Conservation (phyloP, 345 rosid species). For the Ceriops decandra region DNA sequence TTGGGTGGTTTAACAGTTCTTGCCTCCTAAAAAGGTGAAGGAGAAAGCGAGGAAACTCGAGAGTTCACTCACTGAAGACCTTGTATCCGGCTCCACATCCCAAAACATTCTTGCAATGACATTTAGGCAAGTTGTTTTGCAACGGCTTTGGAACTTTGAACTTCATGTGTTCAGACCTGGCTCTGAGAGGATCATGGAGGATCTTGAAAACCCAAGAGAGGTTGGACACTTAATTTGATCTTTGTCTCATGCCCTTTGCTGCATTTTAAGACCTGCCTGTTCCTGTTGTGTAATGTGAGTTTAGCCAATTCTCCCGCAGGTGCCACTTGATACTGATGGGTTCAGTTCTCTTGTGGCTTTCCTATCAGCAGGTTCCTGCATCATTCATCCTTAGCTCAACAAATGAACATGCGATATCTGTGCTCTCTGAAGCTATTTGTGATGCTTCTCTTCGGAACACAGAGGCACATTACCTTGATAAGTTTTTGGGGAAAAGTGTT, state of each 20-base stretch:
- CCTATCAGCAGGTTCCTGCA: conserved; percentile 62
- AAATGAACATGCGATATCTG: conserved; percentile 54
- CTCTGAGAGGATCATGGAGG: conserved; percentile 58
- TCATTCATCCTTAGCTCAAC: conserved; percentile 60
- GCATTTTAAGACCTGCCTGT: conserved; percentile 3
- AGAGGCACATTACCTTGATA: conserved; percentile 46
- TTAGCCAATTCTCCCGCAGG: conserved; percentile 41
- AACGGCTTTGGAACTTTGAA: conserved; percentile 74
- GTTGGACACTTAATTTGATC: conserved; percentile 31
- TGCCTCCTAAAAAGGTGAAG: conserved; percentile 72
- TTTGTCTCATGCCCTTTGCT: not conserved
- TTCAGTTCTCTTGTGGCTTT: conserved; percentile 59
- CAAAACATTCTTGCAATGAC: conserved; percentile 82
- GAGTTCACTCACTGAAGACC: conserved; percentile 41
- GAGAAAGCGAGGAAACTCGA: conserved; percentile 59
- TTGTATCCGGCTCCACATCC: conserved; percentile 39
- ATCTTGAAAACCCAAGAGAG: conserved; percentile 72
- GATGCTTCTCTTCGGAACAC: conserved; percentile 57
- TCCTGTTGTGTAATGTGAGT: conserved; percentile 28
- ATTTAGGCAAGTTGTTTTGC: conserved; percentile 76
- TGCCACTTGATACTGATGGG: conserved; percentile 50
- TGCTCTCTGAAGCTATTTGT: conserved; percentile 75
- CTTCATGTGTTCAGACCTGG: conserved; percentile 67
- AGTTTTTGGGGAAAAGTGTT: conserved; percentile 30
- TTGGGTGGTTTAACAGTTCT: conserved; percentile 46